Evolutionary conservation across 108 stramenopile genomes (phyloP).

Genomic region (Cyclotella cryptica): DNA sequence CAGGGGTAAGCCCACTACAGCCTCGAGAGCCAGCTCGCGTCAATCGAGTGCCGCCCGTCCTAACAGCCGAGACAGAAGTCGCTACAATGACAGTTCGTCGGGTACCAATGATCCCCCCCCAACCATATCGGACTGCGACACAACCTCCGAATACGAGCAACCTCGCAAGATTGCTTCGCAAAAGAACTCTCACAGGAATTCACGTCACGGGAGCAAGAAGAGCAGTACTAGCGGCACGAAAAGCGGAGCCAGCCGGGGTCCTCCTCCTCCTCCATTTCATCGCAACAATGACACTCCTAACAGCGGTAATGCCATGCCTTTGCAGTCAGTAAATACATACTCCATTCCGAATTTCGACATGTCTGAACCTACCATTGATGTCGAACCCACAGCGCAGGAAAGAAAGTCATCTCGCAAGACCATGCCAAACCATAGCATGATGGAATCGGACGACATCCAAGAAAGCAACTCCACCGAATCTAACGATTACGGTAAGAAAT

Average conservation of each 20-base stretch:
- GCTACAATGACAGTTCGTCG: neutral
- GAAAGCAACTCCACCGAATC: neutral
- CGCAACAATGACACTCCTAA: neutral
- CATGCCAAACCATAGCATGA: neutral
- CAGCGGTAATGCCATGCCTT: conserved; percentile 5
- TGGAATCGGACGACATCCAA: neutral
- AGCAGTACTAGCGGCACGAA: conserved; percentile 1
- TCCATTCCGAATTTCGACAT: conserved; percentile 8
- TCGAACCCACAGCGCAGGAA: neutral
- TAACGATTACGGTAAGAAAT: conserved; percentile 4
- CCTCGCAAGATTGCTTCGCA: neutral
- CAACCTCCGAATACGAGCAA: neutral
- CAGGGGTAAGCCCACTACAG: neutral
- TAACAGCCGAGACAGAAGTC: neutral
- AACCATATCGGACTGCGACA: conserved; percentile 18
- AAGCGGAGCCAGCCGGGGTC: conserved; percentile 2
- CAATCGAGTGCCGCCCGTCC: neutral
- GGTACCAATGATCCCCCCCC: conserved; percentile 25
- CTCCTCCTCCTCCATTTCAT: conserved; percentile 39
- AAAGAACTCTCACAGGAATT: neutral
- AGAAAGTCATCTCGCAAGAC: neutral
- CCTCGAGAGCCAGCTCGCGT: neutral
- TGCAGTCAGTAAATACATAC: conserved; percentile 23
- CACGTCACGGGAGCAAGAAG: neutral
- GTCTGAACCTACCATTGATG: conserved; percentile 45